phyloP scores from a whole-genome alignment of 257 asterid species.

The Scutellaria minor region DNA sequence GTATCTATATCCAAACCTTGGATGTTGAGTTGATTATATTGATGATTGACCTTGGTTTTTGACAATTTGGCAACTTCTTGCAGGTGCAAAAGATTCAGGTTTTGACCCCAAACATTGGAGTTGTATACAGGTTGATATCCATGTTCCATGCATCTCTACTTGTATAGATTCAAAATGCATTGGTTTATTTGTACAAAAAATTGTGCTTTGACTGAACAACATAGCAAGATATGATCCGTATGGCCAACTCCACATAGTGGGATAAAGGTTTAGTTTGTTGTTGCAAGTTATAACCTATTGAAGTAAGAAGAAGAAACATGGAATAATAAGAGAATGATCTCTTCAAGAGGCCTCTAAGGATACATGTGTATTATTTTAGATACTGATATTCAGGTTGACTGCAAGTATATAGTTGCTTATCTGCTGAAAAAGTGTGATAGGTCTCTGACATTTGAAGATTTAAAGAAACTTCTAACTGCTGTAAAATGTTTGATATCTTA shows the following conservation, averaged over 20 bases:
- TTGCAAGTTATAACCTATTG: neutral
- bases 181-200: neutral
- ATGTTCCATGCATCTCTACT: neutral
- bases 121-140: conserved; percentile 82
- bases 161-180: neutral
- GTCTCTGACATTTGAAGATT: neutral
- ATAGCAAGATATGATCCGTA: no score
- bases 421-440: conserved; percentile 14
- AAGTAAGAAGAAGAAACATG: neutral
- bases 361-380: neutral
- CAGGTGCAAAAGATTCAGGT: conserved; percentile 98
- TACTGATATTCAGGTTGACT: conserved; percentile 11
- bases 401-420: conserved; percentile 2
- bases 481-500: conserved; percentile 12
- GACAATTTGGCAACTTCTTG: conserved; percentile 28
- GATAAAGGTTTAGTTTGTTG: no score
- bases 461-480: neutral
- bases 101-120: conserved; percentile 96
- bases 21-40: neutral
- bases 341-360: neutral
- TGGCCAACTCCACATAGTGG: no score
- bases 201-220: no score
- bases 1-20: neutral
- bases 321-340: conserved; percentile 2
- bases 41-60: conserved; percentile 1